Evolutionary conservation across 352 stramenopile genomes (phyloP), one percentile per base, ranked within the genome.

Genomic region (Globisporangium cystogenes): DNA sequence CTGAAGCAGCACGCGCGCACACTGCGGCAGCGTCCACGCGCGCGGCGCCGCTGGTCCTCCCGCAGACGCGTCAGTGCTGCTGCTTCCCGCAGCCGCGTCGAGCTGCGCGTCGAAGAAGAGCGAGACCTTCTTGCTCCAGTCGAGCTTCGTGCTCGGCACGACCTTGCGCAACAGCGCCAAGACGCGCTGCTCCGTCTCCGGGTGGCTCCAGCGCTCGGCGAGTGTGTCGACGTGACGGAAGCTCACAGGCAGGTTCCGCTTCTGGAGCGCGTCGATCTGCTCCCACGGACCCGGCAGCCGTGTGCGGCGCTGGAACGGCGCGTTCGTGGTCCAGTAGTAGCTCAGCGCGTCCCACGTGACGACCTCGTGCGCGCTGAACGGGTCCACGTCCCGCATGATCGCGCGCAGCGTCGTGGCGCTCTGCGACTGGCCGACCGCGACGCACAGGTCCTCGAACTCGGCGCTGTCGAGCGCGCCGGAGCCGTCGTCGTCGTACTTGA

Each of bases 391-490:
- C 21, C 65, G 48, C 59, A 87, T 86, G 15, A 81, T 60, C 54
- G 44, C 53, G 8, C 62, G 26, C 12, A 83, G 24, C 42, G 29
- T 4, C 3, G n/a, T n/a, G n/a, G n/a, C n/a, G n/a, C n/a, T n/a
- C 2, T 73, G 21, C 12, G 58, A n/a, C n/a, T 77, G 68, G 0
- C 65, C 72, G 3, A 87, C 55, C 16, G 64, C 70, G 1, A 87
- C 74, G 36, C 79, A 90, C 1, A 88, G 39, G 46, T 87, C 74
- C 23, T 82, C 49, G 41, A 88, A 84, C 58, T 90, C 74, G 7
- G 57, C 55, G 4, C 55, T 45, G 36, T 85, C 74, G 37, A 90
- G 44, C n/a, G 60, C 37, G 0, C 69, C 68, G 2, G 72, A 76
- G 3, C 65, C 58, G 47, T 90, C 75, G 20, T 87, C 78, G 33